Base-by-base conservation (phyloP, 805 yeast species). In the Saccharomyces jurei region DNA sequence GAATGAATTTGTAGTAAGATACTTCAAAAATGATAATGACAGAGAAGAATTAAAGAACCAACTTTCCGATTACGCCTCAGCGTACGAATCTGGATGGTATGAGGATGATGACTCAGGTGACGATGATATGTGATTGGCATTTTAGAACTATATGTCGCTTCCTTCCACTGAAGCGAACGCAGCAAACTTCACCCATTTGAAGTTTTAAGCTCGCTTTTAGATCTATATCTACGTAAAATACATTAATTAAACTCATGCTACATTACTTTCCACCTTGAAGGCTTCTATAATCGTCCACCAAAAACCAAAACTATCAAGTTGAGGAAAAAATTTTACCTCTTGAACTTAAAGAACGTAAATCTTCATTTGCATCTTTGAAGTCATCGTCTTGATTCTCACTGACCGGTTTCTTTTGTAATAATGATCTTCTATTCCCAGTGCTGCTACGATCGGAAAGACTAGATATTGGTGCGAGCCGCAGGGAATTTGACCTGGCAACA, bases 1-100 rank as follows among this genome's bases (percentile, higher is more conserved):
- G 74, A 63, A 61, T 31, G 61, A 63, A 5, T 60, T 69, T 50
- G 70, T 73, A 0, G 62, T 69, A 2, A 70, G 56, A 48, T 57
- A 58, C 30, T 61, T 73, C 14, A 60, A 66, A 48, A 69, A 65
- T 13, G 86, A 81, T 56, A 55, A 59, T 8, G 86, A 81, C 41
- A 71, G 81, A 56, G 81, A 77, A 46, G 84, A 81, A 46, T 62
- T 81, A 50, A 72, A 77, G 11, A 83, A 83, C 47, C 74, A 75
- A 25, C 58, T 83, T 9, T 77, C 74, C 2, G 64, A 67, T 2
- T 52, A 80, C 46, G 75, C 77, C 0, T 67, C 70, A 2, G 78
- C 75, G 52, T 83, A 81, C 58, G 80, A 78, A 47, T 66, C 68
- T 55, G 86, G 86, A 0, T 81, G 77, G 66, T 73, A 75, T 50